These are phyloP conservation scores for Chytridium lagenaria DNA, from an alignment of 371 early-diverging fungal genomes.

Conservation along the genomic window DNA sequence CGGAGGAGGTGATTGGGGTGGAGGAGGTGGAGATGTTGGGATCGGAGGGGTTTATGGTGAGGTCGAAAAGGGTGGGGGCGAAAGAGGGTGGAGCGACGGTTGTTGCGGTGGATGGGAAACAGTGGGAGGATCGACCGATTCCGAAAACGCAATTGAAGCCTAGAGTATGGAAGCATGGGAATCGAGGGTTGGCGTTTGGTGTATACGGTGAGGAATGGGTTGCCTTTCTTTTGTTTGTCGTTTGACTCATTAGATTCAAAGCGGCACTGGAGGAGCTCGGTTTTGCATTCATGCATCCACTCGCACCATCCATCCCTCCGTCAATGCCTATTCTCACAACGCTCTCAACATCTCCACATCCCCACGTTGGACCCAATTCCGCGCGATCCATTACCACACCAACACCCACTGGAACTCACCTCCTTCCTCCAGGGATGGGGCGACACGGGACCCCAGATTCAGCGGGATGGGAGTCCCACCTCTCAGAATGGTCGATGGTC, in stretches of 20 bases:
- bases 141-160: slow-evolving; percentile 9
- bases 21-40: not conserved
- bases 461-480: slow-evolving; percentile 30
- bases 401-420: slow-evolving; percentile 35
- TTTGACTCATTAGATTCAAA: not conserved
- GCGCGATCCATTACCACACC: slow-evolving; percentile 41
- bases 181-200: slow-evolving; percentile 32
- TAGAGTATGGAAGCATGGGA: slow-evolving; percentile 28
- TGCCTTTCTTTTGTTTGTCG: not conserved
- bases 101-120: slow-evolving; percentile 1
- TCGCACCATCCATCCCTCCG: slow-evolving; percentile 31
- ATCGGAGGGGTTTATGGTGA: slow-evolving; percentile 9
- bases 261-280: slow-evolving; percentile 33
- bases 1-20: not conserved
- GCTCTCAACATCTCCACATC: slow-evolving; percentile 4
- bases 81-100: not conserved
- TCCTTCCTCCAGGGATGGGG: slow-evolving; percentile 34
- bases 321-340: not conserved
- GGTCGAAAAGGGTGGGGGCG: not conserved
- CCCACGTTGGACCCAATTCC: slow-evolving; percentile 24
- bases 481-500: slow-evolving; percentile 25
- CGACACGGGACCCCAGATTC: slow-evolving; percentile 10
- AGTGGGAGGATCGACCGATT: not conserved
- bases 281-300: slow-evolving; percentile 37
- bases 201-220: slow-evolving; percentile 20